Evolutionary conservation across 306 rosid species (phyloP), one percentile per base, ranked within the genome.

Genomic region (Gillenia trifoliata): DNA sequence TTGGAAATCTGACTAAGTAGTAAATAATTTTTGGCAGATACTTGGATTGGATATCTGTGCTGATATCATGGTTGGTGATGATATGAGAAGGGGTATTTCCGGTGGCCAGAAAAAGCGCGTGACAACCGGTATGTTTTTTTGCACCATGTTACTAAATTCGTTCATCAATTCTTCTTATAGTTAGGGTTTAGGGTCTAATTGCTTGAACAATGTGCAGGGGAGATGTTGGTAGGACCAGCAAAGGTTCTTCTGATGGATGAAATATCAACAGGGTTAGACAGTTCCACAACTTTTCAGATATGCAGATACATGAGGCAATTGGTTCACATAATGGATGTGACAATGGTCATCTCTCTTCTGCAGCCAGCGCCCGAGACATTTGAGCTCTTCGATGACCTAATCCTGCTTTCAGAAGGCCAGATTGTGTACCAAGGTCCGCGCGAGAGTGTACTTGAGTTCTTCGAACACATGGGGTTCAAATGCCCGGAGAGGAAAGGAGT

Each of bases 71-170:
- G 91, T 93, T 23, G 98, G 98, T 49, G 84, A 87, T 79, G 88
- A 83, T 16, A 89, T 89, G 94, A 30, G 85, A 72, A 83, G 98
- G 1, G 98, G 98, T 26, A 87, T 93, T 30, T 93, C 98, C 11
- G 98, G 98, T 40, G 98, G 98, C 22, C 89, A 93, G 74, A 89
- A 88, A 79, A 93, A 93, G 78, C 83, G 98, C 9, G 85, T 93
- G 2, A 93, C 98, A 2, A 89, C 91, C 1, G 88, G 91, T 86
- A 76, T 36, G 30, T 64, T 8, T 36, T 70, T 1, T 36, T 6
- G 26, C 52, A 7, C 40, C 28, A 33, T 64, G 26, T 10, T 64
- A 31, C 11, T 30, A 64, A 20, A 19, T 64, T 64, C 16, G 66
- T 29, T 0, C 15, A 16, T 5, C 40, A 30, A 62, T 5, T 62